Conservation (phyloP, 805 yeast species). For the Pichia phayaonensis region DNA sequence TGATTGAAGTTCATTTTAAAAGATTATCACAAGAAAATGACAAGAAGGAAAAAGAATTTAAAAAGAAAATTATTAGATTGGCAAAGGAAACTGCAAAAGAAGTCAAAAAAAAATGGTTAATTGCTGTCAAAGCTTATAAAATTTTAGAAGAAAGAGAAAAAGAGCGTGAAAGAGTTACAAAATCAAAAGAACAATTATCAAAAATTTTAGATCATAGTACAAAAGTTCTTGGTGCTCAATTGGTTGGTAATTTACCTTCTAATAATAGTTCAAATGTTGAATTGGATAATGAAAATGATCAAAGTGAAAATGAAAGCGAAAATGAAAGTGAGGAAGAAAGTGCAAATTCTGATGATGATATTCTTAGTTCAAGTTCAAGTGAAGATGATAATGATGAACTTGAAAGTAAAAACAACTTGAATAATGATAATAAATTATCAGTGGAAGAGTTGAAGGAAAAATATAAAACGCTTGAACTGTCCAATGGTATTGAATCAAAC, state of each 20-base stretch:
- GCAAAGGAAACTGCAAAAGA: conserved; percentile 80
- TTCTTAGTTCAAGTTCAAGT: conserved; percentile 18
- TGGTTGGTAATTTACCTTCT: conserved; percentile 33
- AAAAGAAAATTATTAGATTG: conserved; percentile 55
- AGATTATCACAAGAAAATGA: conserved; percentile 86
- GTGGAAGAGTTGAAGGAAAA: conserved; percentile 50
- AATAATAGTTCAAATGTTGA: conserved; percentile 11
- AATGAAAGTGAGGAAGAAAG: conserved; percentile 18
- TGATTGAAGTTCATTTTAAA: conserved; percentile 82
- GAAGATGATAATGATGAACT: conserved; percentile 18
- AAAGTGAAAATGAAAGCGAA: conserved; percentile 13
- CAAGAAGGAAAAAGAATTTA: conserved; percentile 65
- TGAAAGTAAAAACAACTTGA: conserved; percentile 11
- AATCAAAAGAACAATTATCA: conserved; percentile 81
- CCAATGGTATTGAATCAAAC: conserved; percentile 3
- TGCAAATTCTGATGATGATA: conserved; percentile 19
- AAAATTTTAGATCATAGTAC: conserved; percentile 89
- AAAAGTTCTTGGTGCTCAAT: conserved; percentile 78
- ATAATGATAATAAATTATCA: conserved; percentile 43
- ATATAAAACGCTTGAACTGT: conserved; percentile 37
- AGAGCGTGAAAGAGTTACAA: conserved; percentile 69
- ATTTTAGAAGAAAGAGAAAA: conserved; percentile 69
- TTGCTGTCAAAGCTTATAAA: conserved; percentile 76
- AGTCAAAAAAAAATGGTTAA: conserved; percentile 83
- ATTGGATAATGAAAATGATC: conserved; percentile 13